Percentiles rank a stretch among this genome's conserved stretches.
Conservation (phyloP, 805 yeast species). For the Teunomyces gatunensis region DNA sequence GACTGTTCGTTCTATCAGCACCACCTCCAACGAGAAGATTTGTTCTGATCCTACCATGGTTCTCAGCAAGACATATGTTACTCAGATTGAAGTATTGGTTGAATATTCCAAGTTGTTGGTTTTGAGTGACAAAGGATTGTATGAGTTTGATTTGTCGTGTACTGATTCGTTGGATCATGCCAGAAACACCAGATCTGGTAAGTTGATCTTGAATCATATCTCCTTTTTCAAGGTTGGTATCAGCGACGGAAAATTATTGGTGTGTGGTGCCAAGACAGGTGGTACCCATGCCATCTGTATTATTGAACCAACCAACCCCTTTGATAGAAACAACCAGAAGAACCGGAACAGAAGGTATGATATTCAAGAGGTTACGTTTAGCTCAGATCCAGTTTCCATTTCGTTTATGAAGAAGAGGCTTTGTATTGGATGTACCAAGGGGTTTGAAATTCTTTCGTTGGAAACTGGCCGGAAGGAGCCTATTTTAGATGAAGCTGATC, state of each 20-base stretch:
- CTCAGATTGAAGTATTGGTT: conserved; percentile 88
- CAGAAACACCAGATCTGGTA: conserved; percentile 61
- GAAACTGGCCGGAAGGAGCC: conserved; percentile 78
- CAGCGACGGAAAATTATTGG: conserved; percentile 82
- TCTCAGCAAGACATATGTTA: conserved; percentile 69
- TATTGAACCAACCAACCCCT: conserved; percentile 85
- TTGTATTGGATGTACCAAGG: conserved; percentile 94
- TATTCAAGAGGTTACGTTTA: conserved; percentile 72
- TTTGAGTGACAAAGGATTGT: conserved; percentile 75
- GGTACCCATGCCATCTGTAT: conserved; percentile 77
- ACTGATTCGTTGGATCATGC: conserved; percentile 47
- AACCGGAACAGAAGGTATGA: conserved; percentile 60
- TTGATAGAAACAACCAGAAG: conserved; percentile 50
- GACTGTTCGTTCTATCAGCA: conserved; percentile 57
- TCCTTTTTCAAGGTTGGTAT: conserved; percentile 90
- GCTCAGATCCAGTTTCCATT: conserved; percentile 87
- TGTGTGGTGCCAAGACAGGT: conserved; percentile 85
- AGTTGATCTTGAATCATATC: conserved; percentile 82
- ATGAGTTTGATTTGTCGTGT: conserved; percentile 65
- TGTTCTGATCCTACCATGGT: conserved; percentile 75
- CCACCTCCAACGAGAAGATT: conserved; percentile 46
- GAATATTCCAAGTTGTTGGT: conserved; percentile 83
- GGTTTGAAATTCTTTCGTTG: conserved; percentile 90
- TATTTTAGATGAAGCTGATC: conserved; percentile 95
- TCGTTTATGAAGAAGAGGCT: conserved; percentile 85